Conservation (phyloP, 306 rosid species). For the Canavalia gladiata region DNA sequence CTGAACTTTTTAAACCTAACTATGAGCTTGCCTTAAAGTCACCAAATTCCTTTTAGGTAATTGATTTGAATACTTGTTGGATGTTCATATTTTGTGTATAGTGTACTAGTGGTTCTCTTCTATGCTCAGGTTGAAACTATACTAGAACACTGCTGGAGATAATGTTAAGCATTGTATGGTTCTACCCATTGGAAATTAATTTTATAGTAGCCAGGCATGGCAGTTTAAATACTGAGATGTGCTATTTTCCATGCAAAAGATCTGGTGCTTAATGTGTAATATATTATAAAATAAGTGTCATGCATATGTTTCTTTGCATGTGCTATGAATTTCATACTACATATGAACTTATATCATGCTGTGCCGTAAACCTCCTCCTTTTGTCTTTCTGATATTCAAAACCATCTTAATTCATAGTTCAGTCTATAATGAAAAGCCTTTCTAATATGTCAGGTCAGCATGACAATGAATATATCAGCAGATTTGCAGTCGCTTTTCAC, state of each 20-base stretch:
- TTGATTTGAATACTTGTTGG: conserved; percentile 3
- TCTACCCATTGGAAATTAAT: conserved; percentile 1
- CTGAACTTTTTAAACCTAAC: neutral
- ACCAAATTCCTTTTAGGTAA: conserved; percentile 1
- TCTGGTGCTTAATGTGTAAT: neutral
- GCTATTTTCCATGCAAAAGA: conserved; percentile 18
- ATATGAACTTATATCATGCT: neutral
- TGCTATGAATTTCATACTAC: conserved; percentile 5
- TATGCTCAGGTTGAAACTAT: conserved; percentile 16
- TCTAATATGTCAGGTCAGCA: conserved; percentile 73
- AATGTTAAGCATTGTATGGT: conserved; percentile 11
- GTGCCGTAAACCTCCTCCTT: conserved; percentile 11
- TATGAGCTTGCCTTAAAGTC: neutral
- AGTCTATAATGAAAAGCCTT: conserved; percentile 31
- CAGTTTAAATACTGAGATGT: neutral
- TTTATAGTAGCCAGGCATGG: neutral
- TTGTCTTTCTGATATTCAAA: neutral
- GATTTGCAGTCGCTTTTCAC: conserved; percentile 89
- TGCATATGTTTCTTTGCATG: neutral
- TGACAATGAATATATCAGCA: conserved; percentile 86
- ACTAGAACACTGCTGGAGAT: conserved; percentile 9
- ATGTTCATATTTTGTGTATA: conserved; percentile 4
- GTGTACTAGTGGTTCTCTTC: neutral
- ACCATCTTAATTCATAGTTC: neutral
- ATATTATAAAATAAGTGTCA: neutral